Evolutionary conservation across 2,329 filamentous ascomycete species (phyloP).

Genomic region (Pseudogymnoascus sp.): DNA sequence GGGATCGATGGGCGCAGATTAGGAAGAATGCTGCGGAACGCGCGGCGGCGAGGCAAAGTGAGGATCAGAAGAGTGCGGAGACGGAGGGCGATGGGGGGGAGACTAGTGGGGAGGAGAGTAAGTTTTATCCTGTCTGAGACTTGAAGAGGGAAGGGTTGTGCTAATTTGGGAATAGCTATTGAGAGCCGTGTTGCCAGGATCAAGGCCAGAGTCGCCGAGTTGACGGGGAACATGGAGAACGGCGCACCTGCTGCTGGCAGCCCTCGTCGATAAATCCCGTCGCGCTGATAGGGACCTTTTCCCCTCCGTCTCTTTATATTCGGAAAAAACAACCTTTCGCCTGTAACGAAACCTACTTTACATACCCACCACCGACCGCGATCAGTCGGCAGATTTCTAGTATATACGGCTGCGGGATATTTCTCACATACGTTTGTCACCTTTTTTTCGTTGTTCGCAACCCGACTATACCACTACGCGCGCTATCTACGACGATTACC

Average conservation of each 20-base stretch:
- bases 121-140: conserved; percentile 34
- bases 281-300: background rate
- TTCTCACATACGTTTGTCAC: background rate
- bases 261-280: background rate
- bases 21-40: conserved; percentile 87
- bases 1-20: conserved; percentile 93
- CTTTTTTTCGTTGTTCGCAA: background rate
- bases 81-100: conserved; percentile 69
- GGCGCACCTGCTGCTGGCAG: background rate
- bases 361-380: background rate
- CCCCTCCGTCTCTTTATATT: background rate
- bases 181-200: conserved; percentile 95
- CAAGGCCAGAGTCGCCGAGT: conserved; percentile 89
- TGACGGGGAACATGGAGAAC: conserved; percentile 74
- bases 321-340: background rate
- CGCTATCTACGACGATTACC: background rate
- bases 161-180: conserved; percentile 56
- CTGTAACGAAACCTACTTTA: background rate
- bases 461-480: background rate
- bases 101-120: conserved; percentile 91
- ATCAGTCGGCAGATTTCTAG: background rate
- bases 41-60: conserved; percentile 54
- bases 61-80: conserved; percentile 54
- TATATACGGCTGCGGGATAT: background rate
- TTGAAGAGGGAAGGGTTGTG: background rate